These are phyloP conservation scores for Abortiporus biennis DNA, from an alignment of 1,284 basidiomycete species.

Conservation along the genomic window DNA sequence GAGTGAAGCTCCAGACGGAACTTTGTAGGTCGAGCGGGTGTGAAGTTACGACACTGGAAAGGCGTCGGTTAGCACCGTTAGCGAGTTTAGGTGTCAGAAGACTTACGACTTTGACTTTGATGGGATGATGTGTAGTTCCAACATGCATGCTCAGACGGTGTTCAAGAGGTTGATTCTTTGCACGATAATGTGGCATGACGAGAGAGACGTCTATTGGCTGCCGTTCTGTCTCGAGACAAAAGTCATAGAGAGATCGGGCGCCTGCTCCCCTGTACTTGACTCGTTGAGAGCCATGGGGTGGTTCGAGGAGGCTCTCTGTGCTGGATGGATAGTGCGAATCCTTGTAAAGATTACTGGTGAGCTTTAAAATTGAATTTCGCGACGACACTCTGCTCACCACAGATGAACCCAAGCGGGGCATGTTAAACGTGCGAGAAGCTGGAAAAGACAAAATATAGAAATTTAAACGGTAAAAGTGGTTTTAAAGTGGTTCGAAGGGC, in stretches of 20 bases:
- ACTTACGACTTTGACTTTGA: constrained; percentile 69
- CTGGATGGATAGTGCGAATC: constrained; percentile 18
- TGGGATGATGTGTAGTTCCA: constrained; percentile 37
- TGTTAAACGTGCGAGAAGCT: background rate
- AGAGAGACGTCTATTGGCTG: constrained; percentile 57
- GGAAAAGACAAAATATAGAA: background rate
- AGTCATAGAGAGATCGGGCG: constrained; percentile 44
- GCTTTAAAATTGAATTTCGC: background rate
- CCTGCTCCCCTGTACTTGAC: constrained; percentile 26
- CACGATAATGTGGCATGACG: constrained; percentile 69
- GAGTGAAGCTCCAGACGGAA: constrained; percentile 63
- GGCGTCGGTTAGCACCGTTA: constrained; percentile 1
- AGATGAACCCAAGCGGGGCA: background rate
- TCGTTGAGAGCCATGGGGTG: constrained; percentile 22
- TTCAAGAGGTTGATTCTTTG: constrained; percentile 59
- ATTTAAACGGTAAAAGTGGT: too few relatives aligned
- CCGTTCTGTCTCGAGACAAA: constrained; percentile 44
- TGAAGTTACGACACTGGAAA: constrained; percentile 56
- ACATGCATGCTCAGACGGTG: constrained; percentile 67
- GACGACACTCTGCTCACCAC: background rate
- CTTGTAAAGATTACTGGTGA: constrained; percentile 1
- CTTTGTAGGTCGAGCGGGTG: constrained; percentile 40
- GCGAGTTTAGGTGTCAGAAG: constrained; percentile 1
- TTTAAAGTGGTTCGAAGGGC: too few relatives aligned
- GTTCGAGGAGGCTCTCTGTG: constrained; percentile 25